These are phyloP conservation scores for Colletotrichum gloeosporioides DNA, from an alignment of 2,329 filamentous ascomycete species.

Conservation along the genomic window DNA sequence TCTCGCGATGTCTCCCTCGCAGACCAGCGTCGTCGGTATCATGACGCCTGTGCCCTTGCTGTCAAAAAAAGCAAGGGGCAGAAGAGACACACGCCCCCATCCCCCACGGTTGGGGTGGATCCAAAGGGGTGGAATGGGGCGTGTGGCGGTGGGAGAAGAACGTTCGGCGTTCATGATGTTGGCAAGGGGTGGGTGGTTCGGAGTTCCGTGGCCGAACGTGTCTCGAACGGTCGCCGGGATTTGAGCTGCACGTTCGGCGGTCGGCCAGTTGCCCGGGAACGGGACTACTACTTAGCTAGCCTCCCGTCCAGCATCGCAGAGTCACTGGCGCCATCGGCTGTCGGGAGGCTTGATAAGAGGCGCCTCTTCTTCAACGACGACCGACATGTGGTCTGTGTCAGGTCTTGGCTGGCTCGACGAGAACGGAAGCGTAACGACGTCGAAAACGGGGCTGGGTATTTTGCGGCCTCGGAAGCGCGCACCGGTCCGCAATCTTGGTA, in stretches of 20 bases:
- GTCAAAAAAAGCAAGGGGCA: constrained; percentile 12
- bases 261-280: neutral
- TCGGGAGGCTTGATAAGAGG: constrained; percentile 7
- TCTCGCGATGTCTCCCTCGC: constrained; percentile 13
- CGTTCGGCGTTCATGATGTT: constrained; percentile 12
- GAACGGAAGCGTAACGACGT: neutral
- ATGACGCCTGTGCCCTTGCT: neutral
- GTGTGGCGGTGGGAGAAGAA: neutral
- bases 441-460: constrained; percentile 7
- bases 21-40: neutral
- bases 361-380: constrained; percentile 19
- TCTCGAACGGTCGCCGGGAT: constrained; percentile 11
- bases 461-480: neutral
- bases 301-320: neutral
- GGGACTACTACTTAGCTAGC: constrained; percentile 4
- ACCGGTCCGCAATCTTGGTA: constrained; percentile 6
- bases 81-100: neutral
- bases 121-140: neutral
- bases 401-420: neutral
- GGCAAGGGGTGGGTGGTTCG: neutral
- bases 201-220: constrained; percentile 20
- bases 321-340: neutral
- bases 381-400: constrained; percentile 1
- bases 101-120: neutral
- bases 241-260: constrained; percentile 8